A percentile compares a stretch with the other conserved stretches of the same genome.
These are phyloP conservation scores for Ophiosphaerella herpotricha DNA, from an alignment of 2,329 filamentous ascomycete genomes.

Conservation along the genomic window DNA sequence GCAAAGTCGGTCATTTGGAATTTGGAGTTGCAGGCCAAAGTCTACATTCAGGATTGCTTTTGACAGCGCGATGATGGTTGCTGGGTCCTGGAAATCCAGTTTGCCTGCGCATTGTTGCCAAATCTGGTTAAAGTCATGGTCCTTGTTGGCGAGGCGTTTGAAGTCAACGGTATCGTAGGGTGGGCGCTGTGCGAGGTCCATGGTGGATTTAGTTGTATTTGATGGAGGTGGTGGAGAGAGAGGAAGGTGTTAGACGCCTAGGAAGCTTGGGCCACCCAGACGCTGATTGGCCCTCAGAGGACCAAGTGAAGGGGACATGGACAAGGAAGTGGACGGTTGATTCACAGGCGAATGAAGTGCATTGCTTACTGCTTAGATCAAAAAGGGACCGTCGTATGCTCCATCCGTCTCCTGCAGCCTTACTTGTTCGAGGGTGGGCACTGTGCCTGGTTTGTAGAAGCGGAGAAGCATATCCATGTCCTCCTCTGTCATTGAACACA, in stretches of 20 bases:
- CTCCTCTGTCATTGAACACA: slow-evolving; percentile 78
- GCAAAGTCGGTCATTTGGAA: slow-evolving; percentile 81
- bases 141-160: slow-evolving; percentile 61
- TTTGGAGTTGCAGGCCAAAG: slow-evolving; percentile 71
- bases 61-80: slow-evolving; percentile 75
- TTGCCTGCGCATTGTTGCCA: slow-evolving; percentile 55
- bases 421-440: slow-evolving; percentile 52
- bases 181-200: slow-evolving; percentile 33
- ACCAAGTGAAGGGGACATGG: slow-evolving; percentile 4
- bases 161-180: slow-evolving; percentile 66
- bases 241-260: not conserved
- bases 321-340: slow-evolving; percentile 18
- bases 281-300: slow-evolving; percentile 26
- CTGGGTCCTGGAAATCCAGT: slow-evolving; percentile 80
- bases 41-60: slow-evolving; percentile 76
- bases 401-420: slow-evolving; percentile 46
- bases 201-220: not conserved
- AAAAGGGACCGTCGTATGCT: slow-evolving; percentile 55
- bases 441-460: slow-evolving; percentile 64
- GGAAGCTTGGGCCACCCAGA: slow-evolving; percentile 15
- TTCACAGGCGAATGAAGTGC: slow-evolving; percentile 13
- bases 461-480: slow-evolving; percentile 80
- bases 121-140: slow-evolving; percentile 63
- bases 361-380: slow-evolving; percentile 30
- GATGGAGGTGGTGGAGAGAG: not conserved